Evolutionary conservation across 768 basidiomycete species (phyloP), one percentile per base, ranked within the genome.

Genomic region (Phlegmacium glaucopus): DNA sequence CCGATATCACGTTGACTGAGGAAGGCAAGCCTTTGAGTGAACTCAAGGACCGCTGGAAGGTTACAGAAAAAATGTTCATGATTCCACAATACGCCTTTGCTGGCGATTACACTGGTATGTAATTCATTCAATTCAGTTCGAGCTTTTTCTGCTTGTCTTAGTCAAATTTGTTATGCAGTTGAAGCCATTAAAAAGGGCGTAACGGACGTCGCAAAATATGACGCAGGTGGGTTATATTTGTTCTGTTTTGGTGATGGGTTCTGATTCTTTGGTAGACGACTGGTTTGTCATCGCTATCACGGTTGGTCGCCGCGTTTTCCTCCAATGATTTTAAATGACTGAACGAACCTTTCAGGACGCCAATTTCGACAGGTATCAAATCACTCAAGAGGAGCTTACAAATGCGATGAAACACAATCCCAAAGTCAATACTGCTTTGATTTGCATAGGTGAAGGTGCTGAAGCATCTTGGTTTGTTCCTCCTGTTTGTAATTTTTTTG

Each of bases 251-350:
- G n/a, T 15, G 15, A 42, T 28, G 15, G 4, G 18, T 28, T 37
- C 15, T 29, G 44, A 28, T 42, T 25, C 25, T 30, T 32, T 9
- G n/a, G 1, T 47, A 80, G 83, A 86, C 53, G 83, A 85, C 48
- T 84, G 81, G 80, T 83, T 83, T 58, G 82, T 85, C 13, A 83
- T 86, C 49, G 77, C 80, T 4, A 77, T 86, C 39, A 84, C 84
- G 10, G 75, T 76, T 22, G 22, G 22, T 22, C 22, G 22, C 22
- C 22, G 67, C 41, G n/a, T n/a, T n/a, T 4, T 9, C 39, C 26
- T 6, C 22, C 9, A 16, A 4, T n/a, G 25, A 26, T 47, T 15
- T 36, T 3, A 34, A n/a, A n/a, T 13, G 25, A 11, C 36, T 51
- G 39, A 49, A 18, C 25, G 28, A 11, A n/a, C 9, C 15, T 4